Evolutionary conservation across 768 basidiomycete genomes (phyloP).

Genomic region (Russula sp.): DNA sequence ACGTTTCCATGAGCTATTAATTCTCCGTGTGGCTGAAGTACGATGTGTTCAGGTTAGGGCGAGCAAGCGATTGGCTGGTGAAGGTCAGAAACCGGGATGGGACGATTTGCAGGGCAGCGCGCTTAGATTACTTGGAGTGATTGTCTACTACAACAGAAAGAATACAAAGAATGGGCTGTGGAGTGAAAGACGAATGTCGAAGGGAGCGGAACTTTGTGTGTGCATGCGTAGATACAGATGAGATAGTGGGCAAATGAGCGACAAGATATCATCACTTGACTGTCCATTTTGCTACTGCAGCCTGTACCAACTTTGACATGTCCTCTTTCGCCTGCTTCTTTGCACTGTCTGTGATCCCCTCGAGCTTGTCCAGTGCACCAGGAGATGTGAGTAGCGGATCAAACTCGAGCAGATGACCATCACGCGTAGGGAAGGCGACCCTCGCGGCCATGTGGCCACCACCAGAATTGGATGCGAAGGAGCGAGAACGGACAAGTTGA

Average conservation of each 20-base stretch:
- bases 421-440: constrained; percentile 74
- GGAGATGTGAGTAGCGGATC: constrained; percentile 77
- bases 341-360: constrained; percentile 76
- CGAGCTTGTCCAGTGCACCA: constrained; percentile 65
- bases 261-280: constrained; percentile 13
- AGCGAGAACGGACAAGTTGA: constrained; percentile 29
- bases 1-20: neutral
- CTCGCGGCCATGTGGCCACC: constrained; percentile 49
- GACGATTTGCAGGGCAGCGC: constrained; percentile 25
- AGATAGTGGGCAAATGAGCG: constrained; percentile 2
- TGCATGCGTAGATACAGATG: constrained; percentile 23
- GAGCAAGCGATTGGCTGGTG: constrained; percentile 43
- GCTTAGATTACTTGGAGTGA: constrained; percentile 24
- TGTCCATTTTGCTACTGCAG: constrained; percentile 76
- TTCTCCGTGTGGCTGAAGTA: neutral
- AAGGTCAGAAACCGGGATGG: constrained; percentile 64
- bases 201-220: neutral
- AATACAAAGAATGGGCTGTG: constrained; percentile 18
- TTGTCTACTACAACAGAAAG: constrained; percentile 14
- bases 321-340: constrained; percentile 80
- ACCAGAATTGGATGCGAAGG: constrained; percentile 30
- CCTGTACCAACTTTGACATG: constrained; percentile 67
- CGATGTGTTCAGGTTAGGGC: constrained; percentile 19
- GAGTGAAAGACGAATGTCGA: constrained; percentile 9
- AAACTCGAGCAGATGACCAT: constrained; percentile 81